phyloP scores from a whole-genome alignment of 768 basidiomycete species.

The Leccinum ochraceum region DNA sequence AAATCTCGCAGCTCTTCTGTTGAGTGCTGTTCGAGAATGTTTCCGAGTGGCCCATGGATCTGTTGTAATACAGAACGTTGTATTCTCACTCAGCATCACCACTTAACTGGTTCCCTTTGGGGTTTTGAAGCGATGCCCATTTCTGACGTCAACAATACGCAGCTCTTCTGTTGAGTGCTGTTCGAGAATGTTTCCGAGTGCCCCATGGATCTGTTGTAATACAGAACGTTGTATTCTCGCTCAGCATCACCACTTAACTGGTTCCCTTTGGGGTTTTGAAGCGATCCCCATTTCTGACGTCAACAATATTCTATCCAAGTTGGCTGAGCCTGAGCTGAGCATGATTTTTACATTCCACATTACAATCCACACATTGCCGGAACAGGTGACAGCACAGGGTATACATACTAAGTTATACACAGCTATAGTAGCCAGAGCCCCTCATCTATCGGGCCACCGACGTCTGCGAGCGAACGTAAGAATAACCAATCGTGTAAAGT shows the following conservation, averaged over 20 bases:
- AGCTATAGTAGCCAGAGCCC: neutral
- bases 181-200: neutral
- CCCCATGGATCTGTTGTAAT: neutral
- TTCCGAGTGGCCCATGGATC: neutral
- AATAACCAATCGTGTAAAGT: neutral
- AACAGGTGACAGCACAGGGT: neutral
- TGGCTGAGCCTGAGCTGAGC: neutral
- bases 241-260: neutral
- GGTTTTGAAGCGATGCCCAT: neutral
- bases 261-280: neutral
- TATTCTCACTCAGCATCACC: neutral
- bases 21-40: neutral
- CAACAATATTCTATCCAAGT: neutral
- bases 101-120: neutral
- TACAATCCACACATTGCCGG: conserved; percentile 2
- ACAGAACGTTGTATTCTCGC: neutral
- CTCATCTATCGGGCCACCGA: neutral
- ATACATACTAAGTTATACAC: conserved; percentile 6
- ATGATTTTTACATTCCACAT: conserved; percentile 6
- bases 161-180: neutral
- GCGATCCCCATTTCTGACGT: neutral
- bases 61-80: neutral
- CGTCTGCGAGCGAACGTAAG: neutral
- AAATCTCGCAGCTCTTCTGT: neutral
- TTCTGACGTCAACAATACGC: neutral